Evolutionary conservation across 176 grass and related monocot genomes (phyloP).

Genomic region (Urochloa ruziziensis): DNA sequence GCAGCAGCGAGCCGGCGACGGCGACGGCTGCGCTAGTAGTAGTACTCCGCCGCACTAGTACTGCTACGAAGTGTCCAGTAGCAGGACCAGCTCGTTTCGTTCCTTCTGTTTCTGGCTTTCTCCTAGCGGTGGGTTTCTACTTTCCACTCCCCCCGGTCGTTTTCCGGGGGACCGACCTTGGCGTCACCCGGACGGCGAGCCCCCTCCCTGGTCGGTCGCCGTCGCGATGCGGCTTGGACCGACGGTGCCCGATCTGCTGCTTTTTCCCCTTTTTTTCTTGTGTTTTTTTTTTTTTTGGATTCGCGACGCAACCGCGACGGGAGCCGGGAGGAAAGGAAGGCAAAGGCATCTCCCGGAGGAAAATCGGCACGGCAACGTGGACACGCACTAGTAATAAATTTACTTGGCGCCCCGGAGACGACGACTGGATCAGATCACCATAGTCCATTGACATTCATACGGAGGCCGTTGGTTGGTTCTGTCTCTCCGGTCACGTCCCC

Average conservation of each 20-base stretch:
- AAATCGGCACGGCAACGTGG: constrained; percentile 19
- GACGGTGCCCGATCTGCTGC: not conserved
- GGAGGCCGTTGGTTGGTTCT: not conserved
- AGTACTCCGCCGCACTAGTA: not conserved
- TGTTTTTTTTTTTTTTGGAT: not conserved
- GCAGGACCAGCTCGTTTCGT: not conserved
- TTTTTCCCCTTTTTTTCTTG: not conserved
- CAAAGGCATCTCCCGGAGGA: not conserved
- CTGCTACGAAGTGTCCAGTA: not conserved
- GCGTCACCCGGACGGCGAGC: constrained; percentile 5
- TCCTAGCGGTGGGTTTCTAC: not conserved
- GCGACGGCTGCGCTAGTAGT: not conserved
- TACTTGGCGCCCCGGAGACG: not conserved
- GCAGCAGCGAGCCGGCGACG: not conserved
- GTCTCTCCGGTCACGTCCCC: not conserved
- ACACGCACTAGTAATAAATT: not conserved
- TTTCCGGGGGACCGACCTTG: not conserved
- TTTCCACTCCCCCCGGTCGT: not conserved
- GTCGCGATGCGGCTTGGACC: constrained; percentile 1
- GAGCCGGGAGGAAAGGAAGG: not conserved
- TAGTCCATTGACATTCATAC: not conserved
- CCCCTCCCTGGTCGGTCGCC: constrained; percentile 9
- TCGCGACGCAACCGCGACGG: not conserved
- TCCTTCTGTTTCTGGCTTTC: not conserved
- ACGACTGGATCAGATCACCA: constrained; percentile 17